These are phyloP conservation scores for Scutellaria baicalensis DNA, from an alignment of 257 asterid species.

Conservation along the genomic window DNA sequence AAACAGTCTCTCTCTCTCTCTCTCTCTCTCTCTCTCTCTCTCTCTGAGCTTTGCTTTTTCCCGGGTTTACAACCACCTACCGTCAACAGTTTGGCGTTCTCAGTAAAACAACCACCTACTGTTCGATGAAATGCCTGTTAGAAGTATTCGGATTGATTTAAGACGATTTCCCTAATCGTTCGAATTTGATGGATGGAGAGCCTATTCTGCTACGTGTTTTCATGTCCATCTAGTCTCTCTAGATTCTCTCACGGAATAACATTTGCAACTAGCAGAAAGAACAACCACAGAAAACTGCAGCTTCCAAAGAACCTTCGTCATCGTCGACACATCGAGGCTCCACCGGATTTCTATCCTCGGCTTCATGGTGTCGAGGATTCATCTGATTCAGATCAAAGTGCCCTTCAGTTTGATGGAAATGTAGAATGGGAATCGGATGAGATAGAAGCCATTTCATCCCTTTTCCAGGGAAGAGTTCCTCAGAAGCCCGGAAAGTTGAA, in stretches of 20 bases:
- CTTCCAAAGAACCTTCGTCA: conserved; percentile 53
- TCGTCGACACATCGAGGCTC: conserved; percentile 52
- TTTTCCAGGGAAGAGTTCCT: conserved; percentile 68
- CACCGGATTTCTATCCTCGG: conserved; percentile 38
- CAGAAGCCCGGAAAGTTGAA: conserved; percentile 66
- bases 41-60: too few relatives aligned
- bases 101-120: background rate
- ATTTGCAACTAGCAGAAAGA: conserved; percentile 23
- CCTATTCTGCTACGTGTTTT: conserved; percentile 9
- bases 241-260: conserved; percentile 16
- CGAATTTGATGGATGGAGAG: conserved; percentile 28
- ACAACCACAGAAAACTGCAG: conserved; percentile 26
- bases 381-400: background rate
- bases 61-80: too few relatives aligned
- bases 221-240: conserved; percentile 3
- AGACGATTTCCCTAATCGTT: background rate
- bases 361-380: conserved; percentile 17
- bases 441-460: conserved; percentile 78
- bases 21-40: too few relatives aligned
- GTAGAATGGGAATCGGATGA: conserved; percentile 64
- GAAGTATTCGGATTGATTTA: conserved; percentile 13
- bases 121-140: conserved; percentile 39
- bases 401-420: conserved; percentile 23
- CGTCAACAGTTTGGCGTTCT: background rate
- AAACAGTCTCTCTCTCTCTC: too few relatives aligned